phyloP scores from a whole-genome alignment of 75 land plant species.

The Picea glauca region DNA sequence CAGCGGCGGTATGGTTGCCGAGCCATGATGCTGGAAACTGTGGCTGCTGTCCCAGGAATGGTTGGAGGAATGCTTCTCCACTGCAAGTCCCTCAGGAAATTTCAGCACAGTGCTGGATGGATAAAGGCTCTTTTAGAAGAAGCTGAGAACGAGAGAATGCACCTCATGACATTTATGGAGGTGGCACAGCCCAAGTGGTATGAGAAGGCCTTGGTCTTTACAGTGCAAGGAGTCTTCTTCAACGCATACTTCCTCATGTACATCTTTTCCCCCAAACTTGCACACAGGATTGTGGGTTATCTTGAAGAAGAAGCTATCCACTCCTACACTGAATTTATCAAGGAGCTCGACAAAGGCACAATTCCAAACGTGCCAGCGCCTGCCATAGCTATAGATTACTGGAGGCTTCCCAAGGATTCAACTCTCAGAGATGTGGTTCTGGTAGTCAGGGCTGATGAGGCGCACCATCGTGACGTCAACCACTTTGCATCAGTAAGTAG shows the following conservation, averaged over 20 bases:
- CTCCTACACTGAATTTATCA: slow-evolving; percentile 64
- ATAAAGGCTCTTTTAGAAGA: slow-evolving; percentile 79
- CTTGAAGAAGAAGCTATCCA: slow-evolving; percentile 81
- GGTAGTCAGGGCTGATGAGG: slow-evolving; percentile 79
- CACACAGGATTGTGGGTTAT: slow-evolving; percentile 72
- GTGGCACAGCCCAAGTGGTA: slow-evolving; percentile 79
- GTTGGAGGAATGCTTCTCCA: slow-evolving; percentile 88
- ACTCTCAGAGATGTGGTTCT: slow-evolving; percentile 57
- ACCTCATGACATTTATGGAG: slow-evolving; percentile 82
- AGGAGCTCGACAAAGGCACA: slow-evolving; percentile 53
- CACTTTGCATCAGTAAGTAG: slow-evolving; percentile 76
- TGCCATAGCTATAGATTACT: slow-evolving; percentile 78
- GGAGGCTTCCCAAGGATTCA: slow-evolving; percentile 67
- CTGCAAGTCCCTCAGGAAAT: slow-evolving; percentile 62
- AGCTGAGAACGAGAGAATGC: slow-evolving; percentile 89
- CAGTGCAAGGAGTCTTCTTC: slow-evolving; percentile 77
- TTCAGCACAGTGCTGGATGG: slow-evolving; percentile 89
- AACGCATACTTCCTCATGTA: slow-evolving; percentile 64
- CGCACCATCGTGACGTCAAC: slow-evolving; percentile 84
- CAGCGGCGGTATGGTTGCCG: slow-evolving; percentile 79
- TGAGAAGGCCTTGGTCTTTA: slow-evolving; percentile 53
- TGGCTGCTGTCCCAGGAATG: slow-evolving; percentile 93
- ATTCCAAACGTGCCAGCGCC: slow-evolving; percentile 74
- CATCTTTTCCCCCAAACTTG: slow-evolving; percentile 56
- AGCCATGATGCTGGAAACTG: slow-evolving; percentile 93